Base-by-base conservation (phyloP, 495 filamentous ascomycete species). In the Neurospora sp. region DNA sequence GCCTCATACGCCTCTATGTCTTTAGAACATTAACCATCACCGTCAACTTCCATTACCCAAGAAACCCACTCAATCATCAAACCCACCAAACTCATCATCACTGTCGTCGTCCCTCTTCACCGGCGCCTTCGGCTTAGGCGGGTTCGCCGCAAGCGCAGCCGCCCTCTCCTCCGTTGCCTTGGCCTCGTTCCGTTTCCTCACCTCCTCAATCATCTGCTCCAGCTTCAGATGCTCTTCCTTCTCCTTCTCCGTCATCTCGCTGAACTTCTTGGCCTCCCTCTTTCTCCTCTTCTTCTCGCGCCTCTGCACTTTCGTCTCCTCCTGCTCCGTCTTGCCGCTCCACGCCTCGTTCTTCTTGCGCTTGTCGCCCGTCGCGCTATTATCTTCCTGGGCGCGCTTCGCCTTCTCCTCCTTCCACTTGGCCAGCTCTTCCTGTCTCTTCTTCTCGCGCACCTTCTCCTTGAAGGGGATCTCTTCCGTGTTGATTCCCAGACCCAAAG, bases 401-500 rank as follows among this genome's bases (percentile, higher is more conserved):
- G 73, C 76, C 74, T 78, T 79, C 39, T 79, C 77, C 16, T 40
- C 72, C 72, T 78, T 80, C 77, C 77, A 78, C 69, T 75, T 42
- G n/a, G 72, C 81, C 44, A 84, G 71, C 62, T 83, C 82, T 16
- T 85, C 86, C 71, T 87, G 83, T 12, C 95, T 87, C 59, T 88
- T 87, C 79, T 90, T 89, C 78, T 99, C 96, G 38, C 92, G 85
- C 39, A 84, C 83, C 77, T 91, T 92, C 75, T 98, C 95, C 72
- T 90, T 89, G 82, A 96, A 98, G 1, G 89, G 84, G 76, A 90
- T 85, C 11, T 78, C 77, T 20, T 84, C 79, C 75, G 85, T 89
- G 82, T 98, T 96, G 78, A 98, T 91, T 10, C 92, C 95, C 76
- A 97, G 81, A 77, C 97, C 95, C 44, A 98, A 82, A 71, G 97